Evolutionary conservation across 2,329 filamentous ascomycete species (phyloP), one percentile per base, ranked within the genome.

Genomic region (Cladosporium sp.): DNA sequence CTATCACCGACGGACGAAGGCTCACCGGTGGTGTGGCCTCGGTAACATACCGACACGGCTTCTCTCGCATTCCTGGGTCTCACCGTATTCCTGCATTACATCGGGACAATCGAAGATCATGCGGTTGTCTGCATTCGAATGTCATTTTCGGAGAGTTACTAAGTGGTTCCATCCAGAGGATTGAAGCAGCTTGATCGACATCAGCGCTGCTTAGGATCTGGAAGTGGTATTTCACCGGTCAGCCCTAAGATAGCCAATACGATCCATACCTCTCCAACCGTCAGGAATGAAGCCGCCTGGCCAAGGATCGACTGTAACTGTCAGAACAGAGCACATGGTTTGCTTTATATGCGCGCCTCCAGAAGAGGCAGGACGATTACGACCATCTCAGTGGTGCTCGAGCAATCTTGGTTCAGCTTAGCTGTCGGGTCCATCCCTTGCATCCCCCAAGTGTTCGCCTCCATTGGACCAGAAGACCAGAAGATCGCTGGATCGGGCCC

Each of bases 381-480:
- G 47, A 18, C 47, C 30, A 62, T 26, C 28, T 28, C 47, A 21
- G 12, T 47, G 44, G 38, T 34, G 58, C 12, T 24, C 18, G 28
- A 30, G 38, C 58, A 49, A 62, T 62, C 59, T 62, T 51, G 59
- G 47, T 51, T 38, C 44, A 62, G 59, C 47, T 28, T 32, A 62
- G 59, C 47, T 21, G 30, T 30, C 34, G n/a, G 30, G 51, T 21
- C 21, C 61, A 55, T 47, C 61, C 61, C 61, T 64, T 64, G 61
- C 61, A 21, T 64, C 34, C 21, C 24, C 32, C 61, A 47, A 28
- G 14, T 32, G 34, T 36, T 57, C 51, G 52, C 34, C 36, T 28
- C 60, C 18, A 64, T 55, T 64, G 61, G 61, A 28, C 15, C 26
- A 12, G 47, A 47, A 30, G 11, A n/a, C 21, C 15, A 10, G 11